phyloP scores from a whole-genome alignment of 2,329 filamentous ascomycete species.

The Fusarium sp. region DNA sequence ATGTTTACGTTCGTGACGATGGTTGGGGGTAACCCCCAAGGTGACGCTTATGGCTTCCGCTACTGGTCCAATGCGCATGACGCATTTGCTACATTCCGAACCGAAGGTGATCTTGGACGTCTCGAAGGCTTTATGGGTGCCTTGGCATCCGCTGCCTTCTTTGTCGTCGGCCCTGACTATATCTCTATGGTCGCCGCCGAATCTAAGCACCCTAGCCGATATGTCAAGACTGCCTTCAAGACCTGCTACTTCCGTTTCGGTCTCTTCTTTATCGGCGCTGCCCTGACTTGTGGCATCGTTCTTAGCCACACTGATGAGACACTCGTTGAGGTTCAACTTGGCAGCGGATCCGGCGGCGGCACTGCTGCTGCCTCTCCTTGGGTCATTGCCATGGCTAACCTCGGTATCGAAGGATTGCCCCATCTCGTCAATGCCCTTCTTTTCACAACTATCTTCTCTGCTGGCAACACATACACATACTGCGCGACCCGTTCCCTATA shows the following conservation, averaged over 20 bases:
- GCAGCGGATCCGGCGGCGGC: neutral
- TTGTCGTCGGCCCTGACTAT: conserved; percentile 36
- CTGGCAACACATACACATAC: conserved; percentile 48
- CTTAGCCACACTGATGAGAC: conserved; percentile 19
- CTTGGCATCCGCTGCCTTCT: conserved; percentile 30
- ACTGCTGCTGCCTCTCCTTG: conserved; percentile 36
- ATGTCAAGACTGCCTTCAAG: conserved; percentile 77
- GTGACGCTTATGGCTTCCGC: conserved; percentile 36
- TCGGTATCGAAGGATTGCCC: conserved; percentile 58
- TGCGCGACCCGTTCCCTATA: conserved; percentile 66
- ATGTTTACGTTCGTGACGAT: conserved; percentile 40
- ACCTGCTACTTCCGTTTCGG: conserved; percentile 81
- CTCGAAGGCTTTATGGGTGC: conserved; percentile 36
- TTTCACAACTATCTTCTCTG: conserved; percentile 58
- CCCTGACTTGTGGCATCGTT: conserved; percentile 29
- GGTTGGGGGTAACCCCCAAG: conserved; percentile 36
- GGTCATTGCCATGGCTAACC: conserved; percentile 39
- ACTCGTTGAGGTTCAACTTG: conserved; percentile 16
- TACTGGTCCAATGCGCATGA: conserved; percentile 32
- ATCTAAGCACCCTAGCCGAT: conserved; percentile 61
- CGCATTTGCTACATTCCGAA: conserved; percentile 26
- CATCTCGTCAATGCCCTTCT: conserved; percentile 64
- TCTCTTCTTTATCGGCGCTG: conserved; percentile 75
- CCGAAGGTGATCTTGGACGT: conserved; percentile 31
- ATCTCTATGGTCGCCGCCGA: conserved; percentile 41